Evolutionary conservation across 805 yeast genomes (phyloP), one percentile per base, ranked within the genome.

Genomic region (Cyberlindnera petersonii): DNA sequence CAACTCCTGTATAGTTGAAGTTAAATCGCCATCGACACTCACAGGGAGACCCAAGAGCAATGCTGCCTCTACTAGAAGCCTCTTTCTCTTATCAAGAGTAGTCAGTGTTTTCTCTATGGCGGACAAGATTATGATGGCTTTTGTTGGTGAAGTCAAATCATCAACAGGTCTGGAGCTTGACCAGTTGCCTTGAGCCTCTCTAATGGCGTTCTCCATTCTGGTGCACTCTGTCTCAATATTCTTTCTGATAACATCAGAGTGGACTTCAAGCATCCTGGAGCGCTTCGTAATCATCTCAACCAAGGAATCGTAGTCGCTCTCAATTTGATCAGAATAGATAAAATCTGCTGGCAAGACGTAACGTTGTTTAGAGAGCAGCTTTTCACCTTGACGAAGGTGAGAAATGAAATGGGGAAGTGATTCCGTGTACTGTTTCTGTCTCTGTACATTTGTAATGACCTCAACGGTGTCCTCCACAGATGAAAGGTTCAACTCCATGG

Each of bases 291-390:
- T 37, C 9, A 74, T 54, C 26, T 73, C 65, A 1, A 47, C 37
- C 23, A 79, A 52, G 2, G 76, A 63, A 1, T 61, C 50, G 38
- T 68, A 54, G 37, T 74, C 77, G 35, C 64, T 66, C 11, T 74
- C 77, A 0, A 86, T 40, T 48, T 86, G 94, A 28, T 83, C 93
- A 33, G 64, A 64, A 53, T 65, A 75, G 1, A 79, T 44, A 82
- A 88, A 82, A 21, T 71, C 69, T 0, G 59, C 24, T 0, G 81
- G 74, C 35, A 76, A 69, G 17, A 64, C 65, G 43, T 60, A 71
- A 31, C 81, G 60, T n/a, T 67, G 61, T 21, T 69, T 65, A 2
- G 63, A 43, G 8, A 79, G 50, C 2, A 66, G 42, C 4, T 52
- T 49, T 40, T 78, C 82, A 5, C 48, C 53, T 1, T 54, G 9